These are phyloP conservation scores for Neopestalotiopsis clavispora DNA, from an alignment of 2,329 filamentous ascomycete species.

Conservation along the genomic window DNA sequence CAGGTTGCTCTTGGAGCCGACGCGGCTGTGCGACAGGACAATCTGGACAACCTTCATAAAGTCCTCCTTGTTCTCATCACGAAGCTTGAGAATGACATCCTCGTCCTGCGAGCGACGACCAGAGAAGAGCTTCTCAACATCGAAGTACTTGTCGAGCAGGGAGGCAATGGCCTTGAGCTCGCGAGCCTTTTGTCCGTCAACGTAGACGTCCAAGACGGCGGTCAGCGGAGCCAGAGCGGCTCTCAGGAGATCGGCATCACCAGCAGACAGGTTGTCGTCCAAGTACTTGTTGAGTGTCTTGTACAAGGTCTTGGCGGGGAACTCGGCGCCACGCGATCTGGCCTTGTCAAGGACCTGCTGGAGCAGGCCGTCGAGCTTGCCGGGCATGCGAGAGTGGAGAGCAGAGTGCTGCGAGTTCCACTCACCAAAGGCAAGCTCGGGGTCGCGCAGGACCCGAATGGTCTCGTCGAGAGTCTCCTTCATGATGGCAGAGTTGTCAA, in stretches of 20 bases:
- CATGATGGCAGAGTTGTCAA: slow-evolving; percentile 98
- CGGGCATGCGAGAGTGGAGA: slow-evolving; percentile 95
- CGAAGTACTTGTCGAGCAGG: slow-evolving; percentile 81
- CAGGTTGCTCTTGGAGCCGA: slow-evolving; percentile 92
- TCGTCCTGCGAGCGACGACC: slow-evolving; percentile 86
- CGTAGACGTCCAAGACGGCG: slow-evolving; percentile 79
- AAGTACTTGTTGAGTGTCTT: slow-evolving; percentile 89
- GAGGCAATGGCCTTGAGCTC: slow-evolving; percentile 83
- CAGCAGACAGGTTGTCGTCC: slow-evolving; percentile 78
- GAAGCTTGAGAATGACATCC: slow-evolving; percentile 88
- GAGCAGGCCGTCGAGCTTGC: slow-evolving; percentile 84
- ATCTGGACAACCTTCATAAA: slow-evolving; percentile 83
- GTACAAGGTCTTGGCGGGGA: slow-evolving; percentile 85
- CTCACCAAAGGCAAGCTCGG: slow-evolving; percentile 92
- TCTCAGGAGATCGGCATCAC: slow-evolving; percentile 76
- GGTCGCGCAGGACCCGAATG: slow-evolving; percentile 86
- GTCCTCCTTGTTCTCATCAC: slow-evolving; percentile 96
- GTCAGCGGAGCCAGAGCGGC: slow-evolving; percentile 75
- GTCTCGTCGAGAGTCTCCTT: slow-evolving; percentile 82
- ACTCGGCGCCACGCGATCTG: slow-evolving; percentile 78
- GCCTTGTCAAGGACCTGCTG: slow-evolving; percentile 86
- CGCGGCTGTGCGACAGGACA: slow-evolving; percentile 91
- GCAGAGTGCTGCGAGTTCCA: slow-evolving; percentile 96
- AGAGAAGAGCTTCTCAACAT: slow-evolving; percentile 87
- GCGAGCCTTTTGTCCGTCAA: slow-evolving; percentile 86